phyloP scores from a whole-genome alignment of 2,329 filamentous ascomycete species.

The Talaromyces amestolkiae region DNA sequence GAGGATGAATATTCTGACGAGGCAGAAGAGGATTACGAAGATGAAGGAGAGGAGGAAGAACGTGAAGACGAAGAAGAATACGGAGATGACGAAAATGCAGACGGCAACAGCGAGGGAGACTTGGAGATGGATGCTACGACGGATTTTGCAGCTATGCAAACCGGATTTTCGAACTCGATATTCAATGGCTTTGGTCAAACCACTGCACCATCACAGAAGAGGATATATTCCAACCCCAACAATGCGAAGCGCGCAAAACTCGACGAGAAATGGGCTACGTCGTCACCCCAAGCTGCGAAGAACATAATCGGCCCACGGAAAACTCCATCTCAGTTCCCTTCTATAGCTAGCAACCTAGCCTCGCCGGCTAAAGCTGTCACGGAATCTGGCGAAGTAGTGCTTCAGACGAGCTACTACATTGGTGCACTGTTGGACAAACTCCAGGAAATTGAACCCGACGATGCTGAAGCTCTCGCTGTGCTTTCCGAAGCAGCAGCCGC shows the following conservation, averaged over 20 bases:
- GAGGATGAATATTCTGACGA: slow-evolving; percentile 23
- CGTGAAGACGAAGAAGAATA: slow-evolving; percentile 13
- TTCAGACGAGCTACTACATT: slow-evolving; percentile 72
- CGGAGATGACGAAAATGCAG: slow-evolving; percentile 31
- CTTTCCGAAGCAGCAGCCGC: slow-evolving; percentile 37
- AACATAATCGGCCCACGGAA: slow-evolving; percentile 38
- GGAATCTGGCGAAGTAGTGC: slow-evolving; percentile 69
- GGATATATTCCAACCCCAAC: slow-evolving; percentile 43
- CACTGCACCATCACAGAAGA: slow-evolving; percentile 26
- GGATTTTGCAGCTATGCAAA: slow-evolving; percentile 20
- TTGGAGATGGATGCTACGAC: slow-evolving; percentile 28
- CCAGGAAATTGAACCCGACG: slow-evolving; percentile 32
- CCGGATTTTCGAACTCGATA: slow-evolving; percentile 34
- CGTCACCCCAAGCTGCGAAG: slow-evolving; percentile 34
- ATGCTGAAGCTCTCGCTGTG: slow-evolving; percentile 30
- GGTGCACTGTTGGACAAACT: slow-evolving; percentile 58
- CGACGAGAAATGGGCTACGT: slow-evolving; percentile 38
- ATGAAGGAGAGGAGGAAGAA: slow-evolving; percentile 27
- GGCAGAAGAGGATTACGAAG: slow-evolving; percentile 24
- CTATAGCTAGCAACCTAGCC: slow-evolving; percentile 69
- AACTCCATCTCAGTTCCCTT: slow-evolving; percentile 63
- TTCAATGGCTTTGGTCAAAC: slow-evolving; percentile 25
- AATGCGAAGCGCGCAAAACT: slow-evolving; percentile 45
- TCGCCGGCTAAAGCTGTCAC: slow-evolving; percentile 56
- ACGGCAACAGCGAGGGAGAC: slow-evolving; percentile 38